phyloP scores from a whole-genome alignment of 495 filamentous ascomycete species.

The Neurospora africana region DNA sequence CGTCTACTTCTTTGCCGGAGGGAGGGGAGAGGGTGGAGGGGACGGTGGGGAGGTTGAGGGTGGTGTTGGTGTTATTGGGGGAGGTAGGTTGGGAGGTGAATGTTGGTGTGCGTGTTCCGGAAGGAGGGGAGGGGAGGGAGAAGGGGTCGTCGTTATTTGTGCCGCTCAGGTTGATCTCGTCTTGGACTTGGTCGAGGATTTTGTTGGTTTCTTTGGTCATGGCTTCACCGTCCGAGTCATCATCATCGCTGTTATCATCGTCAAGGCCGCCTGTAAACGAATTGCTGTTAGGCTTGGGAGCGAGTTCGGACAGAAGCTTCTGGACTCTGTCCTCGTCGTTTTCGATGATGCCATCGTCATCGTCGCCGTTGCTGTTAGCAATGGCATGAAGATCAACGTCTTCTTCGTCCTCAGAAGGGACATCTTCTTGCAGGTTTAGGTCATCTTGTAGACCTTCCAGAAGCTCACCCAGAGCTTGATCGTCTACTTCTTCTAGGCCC shows the following conservation, averaged over 20 bases:
- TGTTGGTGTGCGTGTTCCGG: neutral
- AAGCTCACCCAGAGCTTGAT: slow-evolving; percentile 27
- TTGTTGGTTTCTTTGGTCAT: slow-evolving; percentile 25
- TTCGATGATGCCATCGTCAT: neutral
- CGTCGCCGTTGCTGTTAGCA: neutral
- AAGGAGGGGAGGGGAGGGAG: neutral
- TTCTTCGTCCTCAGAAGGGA: neutral
- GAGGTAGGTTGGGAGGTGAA: neutral
- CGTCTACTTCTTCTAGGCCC: slow-evolving; percentile 16
- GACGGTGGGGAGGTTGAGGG: slow-evolving; percentile 25
- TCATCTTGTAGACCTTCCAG: slow-evolving; percentile 21
- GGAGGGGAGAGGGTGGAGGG: slow-evolving; percentile 21
- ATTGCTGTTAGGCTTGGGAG: slow-evolving; percentile 1
- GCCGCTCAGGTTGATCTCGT: slow-evolving; percentile 23
- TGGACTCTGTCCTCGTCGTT: slow-evolving; percentile 20
- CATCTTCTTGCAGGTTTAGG: slow-evolving; percentile 9
- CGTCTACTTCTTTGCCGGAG: slow-evolving; percentile 5
- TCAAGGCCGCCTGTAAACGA: neutral
- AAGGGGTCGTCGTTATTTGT: neutral
- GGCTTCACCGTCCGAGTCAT: slow-evolving; percentile 31
- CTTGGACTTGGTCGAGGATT: slow-evolving; percentile 25
- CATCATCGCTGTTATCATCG: slow-evolving; percentile 1
- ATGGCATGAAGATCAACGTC: neutral
- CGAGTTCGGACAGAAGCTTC: slow-evolving; percentile 17
- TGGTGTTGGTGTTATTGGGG: neutral